Conservation (phyloP, 441 rosid genomes). For the Euphorbia schlechtendalii region DNA sequence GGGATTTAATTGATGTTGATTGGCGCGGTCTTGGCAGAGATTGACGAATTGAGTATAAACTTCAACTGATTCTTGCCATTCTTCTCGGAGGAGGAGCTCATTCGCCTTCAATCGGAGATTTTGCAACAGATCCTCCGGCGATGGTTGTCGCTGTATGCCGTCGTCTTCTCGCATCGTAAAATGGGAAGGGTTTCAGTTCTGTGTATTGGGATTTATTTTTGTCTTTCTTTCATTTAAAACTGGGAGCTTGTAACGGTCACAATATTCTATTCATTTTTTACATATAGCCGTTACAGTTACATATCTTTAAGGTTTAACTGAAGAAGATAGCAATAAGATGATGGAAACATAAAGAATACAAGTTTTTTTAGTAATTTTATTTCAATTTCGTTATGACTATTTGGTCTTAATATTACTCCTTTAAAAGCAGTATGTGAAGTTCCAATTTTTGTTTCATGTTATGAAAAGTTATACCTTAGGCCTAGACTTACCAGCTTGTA, state of each 20-base stretch:
- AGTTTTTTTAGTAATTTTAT: too few species aligned
- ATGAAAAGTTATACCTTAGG: too few species aligned
- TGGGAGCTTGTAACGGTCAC: constrained; percentile 43
- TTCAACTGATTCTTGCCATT: constrained; percentile 61
- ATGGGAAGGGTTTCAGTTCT: neutral
- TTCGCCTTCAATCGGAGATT: constrained; percentile 68
- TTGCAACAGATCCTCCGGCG: constrained; percentile 44
- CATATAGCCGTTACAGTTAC: neutral
- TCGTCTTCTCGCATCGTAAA: constrained; percentile 32
- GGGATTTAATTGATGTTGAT: constrained; percentile 21
- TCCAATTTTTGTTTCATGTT: too few species aligned
- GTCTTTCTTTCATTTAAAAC: constrained; percentile 20
- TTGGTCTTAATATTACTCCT: too few species aligned
- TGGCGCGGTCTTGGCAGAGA: constrained; percentile 40
- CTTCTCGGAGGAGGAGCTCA: constrained; percentile 74
- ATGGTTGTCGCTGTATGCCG: constrained; percentile 14
- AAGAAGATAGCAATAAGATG: too few species aligned
- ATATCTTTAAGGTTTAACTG: neutral
- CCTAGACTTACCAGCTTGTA: too few species aligned
- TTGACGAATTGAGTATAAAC: constrained; percentile 53
- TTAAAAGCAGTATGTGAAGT: too few species aligned
- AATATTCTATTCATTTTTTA: neutral
- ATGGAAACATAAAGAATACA: too few species aligned
- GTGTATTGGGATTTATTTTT: neutral
- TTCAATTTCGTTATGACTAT: too few species aligned